phyloP scores from a whole-genome alignment of 805 yeast genomes.

The Starmerella floricola region DNA sequence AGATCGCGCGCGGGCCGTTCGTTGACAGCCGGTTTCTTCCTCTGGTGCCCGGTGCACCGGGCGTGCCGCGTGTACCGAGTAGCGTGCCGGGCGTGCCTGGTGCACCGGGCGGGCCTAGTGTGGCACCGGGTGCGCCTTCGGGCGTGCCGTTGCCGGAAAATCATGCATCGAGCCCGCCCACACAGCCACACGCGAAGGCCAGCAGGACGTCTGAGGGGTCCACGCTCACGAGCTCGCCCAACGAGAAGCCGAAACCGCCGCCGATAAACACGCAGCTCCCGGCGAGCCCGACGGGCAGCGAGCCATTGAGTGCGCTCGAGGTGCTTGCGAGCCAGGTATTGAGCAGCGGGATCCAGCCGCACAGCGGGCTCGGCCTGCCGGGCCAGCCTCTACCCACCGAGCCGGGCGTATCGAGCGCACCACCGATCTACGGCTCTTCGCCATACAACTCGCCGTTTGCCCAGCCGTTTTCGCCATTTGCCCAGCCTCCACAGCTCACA shows the following conservation, averaged over 20 bases:
- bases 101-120: no score
- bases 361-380: not conserved
- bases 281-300: not conserved
- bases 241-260: constrained; percentile 17
- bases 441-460: constrained; percentile 17
- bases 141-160: no score
- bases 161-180: no score
- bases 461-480: constrained; percentile 18
- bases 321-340: constrained; percentile 44
- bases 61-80: no score
- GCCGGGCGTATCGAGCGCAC: not conserved
- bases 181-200: not conserved
- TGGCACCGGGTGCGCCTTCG: no score
- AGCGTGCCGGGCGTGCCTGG: no score
- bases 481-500: constrained; percentile 10
- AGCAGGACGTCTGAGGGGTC: not conserved
- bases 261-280: constrained; percentile 17
- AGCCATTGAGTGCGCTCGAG: constrained; percentile 38
- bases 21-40: not conserved
- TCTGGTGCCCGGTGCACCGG: no score
- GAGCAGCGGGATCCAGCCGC: constrained; percentile 21
- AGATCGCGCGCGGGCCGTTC: not conserved
- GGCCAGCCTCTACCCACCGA: not conserved
- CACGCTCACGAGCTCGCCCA: not conserved
- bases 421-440: constrained; percentile 9